Conservation (phyloP, 345 rosid species). For the Luvunga scandens region DNA sequence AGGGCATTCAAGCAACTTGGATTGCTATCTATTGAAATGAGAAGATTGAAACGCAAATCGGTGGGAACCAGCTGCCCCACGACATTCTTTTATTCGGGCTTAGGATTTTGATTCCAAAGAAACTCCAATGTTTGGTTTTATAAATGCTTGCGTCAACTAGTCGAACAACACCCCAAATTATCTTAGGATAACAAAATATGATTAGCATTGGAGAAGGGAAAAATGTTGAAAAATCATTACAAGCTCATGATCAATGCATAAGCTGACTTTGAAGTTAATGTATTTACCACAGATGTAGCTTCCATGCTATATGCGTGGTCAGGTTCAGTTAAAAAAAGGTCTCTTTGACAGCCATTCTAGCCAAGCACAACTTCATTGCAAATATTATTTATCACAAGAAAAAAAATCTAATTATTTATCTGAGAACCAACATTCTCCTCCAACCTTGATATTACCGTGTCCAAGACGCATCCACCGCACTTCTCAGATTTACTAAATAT, state of each 20-base stretch:
- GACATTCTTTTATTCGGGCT: neutral
- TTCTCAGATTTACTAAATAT: neutral
- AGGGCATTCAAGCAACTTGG: neutral
- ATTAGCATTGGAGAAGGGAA: neutral
- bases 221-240: neutral
- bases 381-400: neutral
- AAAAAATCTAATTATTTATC: neutral
- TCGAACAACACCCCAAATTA: neutral
- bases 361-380: neutral
- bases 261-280: neutral
- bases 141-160: neutral
- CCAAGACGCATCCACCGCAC: neutral
- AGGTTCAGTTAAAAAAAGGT: neutral
- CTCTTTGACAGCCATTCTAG: neutral
- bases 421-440: neutral
- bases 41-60: neutral
- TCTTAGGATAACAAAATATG: neutral
- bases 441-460: neutral
- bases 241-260: neutral
- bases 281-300: neutral
- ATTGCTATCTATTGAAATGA: too few relatives aligned
- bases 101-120: neutral
- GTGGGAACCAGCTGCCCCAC: neutral
- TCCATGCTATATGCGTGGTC: neutral
- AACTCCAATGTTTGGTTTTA: neutral